Conservation (phyloP, 1,139 yeast genomes). For the Debaryomyces psychrophilus region DNA sequence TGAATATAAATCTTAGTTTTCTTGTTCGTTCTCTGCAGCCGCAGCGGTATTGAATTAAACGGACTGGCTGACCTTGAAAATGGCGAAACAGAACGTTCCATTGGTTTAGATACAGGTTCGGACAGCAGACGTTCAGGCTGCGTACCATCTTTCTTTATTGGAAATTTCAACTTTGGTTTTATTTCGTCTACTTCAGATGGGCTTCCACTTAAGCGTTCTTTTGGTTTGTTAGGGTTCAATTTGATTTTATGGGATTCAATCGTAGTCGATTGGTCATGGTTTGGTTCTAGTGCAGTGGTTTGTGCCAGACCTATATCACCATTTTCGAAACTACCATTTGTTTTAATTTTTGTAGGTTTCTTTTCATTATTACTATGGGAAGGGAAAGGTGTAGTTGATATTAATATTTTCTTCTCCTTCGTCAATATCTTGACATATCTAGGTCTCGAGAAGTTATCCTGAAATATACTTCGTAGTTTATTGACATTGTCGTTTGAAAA, state of each 20-base stretch:
- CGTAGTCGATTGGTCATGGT: background rate
- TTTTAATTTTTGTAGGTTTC: background rate
- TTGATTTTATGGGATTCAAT: background rate
- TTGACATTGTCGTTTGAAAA: background rate
- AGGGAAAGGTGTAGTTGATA: constrained; percentile 23
- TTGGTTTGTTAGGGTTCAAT: background rate
- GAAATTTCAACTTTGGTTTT: constrained; percentile 4
- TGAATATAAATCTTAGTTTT: constrained; percentile 30
- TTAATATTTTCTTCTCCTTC: constrained; percentile 22
- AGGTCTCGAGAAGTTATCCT: constrained; percentile 2
- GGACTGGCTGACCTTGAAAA: constrained; percentile 29
- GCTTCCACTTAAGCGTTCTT: background rate
- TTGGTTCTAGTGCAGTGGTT: background rate
- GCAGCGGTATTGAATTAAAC: constrained; percentile 18
- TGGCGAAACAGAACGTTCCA: constrained; percentile 16
- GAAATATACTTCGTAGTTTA: background rate
- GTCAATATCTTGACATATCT: constrained; percentile 35
- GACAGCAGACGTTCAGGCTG: constrained; percentile 18
- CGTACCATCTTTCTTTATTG: background rate
- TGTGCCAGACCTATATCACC: background rate
- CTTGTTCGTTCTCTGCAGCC: constrained; percentile 19
- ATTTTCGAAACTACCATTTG: background rate
- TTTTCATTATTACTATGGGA: background rate
- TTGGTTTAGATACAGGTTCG: constrained; percentile 18
- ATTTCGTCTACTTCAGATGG: constrained; percentile 5